phyloP scores from a whole-genome alignment of 495 filamentous ascomycete genomes.

The Eremomyces bilateralis region DNA sequence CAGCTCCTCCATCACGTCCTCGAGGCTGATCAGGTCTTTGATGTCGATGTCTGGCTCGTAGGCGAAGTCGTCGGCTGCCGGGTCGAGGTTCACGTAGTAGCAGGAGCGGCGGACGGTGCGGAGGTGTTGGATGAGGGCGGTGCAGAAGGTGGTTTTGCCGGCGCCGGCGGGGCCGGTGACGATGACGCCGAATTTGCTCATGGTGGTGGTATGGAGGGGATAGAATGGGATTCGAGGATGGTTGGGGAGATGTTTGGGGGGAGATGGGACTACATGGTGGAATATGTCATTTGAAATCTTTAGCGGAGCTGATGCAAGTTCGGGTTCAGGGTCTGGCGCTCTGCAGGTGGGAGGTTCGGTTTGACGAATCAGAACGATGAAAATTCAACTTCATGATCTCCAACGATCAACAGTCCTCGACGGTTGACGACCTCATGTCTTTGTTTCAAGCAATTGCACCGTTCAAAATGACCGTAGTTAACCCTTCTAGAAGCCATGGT shows the following conservation, averaged over 20 bases:
- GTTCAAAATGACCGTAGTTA: no score
- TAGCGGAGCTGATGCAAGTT: background rate
- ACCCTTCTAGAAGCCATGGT: no score
- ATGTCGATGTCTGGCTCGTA: constrained; percentile 93
- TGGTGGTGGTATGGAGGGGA: constrained; percentile 16
- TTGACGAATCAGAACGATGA: no score
- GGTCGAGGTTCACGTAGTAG: constrained; percentile 96
- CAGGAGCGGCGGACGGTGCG: constrained; percentile 70
- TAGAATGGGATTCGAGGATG: background rate
- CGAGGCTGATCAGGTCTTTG: constrained; percentile 82
- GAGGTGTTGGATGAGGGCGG: constrained; percentile 77
- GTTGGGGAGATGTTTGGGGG: background rate
- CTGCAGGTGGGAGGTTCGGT: no score
- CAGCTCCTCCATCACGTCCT: constrained; percentile 98
- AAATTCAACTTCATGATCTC: no score
- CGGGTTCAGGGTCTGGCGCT: no score
- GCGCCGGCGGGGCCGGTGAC: constrained; percentile 40
- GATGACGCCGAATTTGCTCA: constrained; percentile 89
- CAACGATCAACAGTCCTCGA: no score
- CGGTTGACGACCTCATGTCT: no score
- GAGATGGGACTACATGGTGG: background rate
- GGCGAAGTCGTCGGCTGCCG: constrained; percentile 77
- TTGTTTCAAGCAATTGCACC: no score
- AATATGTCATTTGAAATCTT: background rate
- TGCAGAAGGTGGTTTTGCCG: constrained; percentile 74